Evolutionary conservation across 2,329 filamentous ascomycete species (phyloP).

Genomic region (Colletotrichum sp.): DNA sequence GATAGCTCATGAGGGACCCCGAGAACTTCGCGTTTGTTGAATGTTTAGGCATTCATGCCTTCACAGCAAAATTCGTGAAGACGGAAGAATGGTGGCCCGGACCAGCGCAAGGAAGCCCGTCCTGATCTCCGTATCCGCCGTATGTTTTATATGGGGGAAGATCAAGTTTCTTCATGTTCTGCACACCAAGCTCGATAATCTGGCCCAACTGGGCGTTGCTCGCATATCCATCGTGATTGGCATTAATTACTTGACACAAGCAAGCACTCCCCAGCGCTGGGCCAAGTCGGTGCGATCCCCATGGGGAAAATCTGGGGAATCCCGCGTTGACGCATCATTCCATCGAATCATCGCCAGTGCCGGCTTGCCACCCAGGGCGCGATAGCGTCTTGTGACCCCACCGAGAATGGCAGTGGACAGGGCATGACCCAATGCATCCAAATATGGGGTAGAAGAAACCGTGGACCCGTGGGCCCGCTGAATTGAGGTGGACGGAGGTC

Average conservation of each 20-base stretch:
- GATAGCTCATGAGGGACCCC: background rate
- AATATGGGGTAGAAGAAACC: background rate
- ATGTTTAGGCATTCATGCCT: background rate
- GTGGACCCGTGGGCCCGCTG: background rate
- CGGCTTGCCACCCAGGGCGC: background rate
- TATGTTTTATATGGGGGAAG: background rate
- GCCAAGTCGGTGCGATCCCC: background rate
- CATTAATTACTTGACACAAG: background rate
- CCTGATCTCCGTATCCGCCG: background rate
- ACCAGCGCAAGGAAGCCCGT: background rate
- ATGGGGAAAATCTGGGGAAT: background rate
- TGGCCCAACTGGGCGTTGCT: background rate
- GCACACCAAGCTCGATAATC: background rate
- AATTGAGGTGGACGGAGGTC: background rate
- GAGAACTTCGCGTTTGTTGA: background rate
- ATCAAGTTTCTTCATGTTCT: background rate
- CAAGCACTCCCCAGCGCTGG: background rate
- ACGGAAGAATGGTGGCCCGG: background rate
- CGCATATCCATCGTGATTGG: background rate
- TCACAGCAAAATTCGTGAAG: background rate
- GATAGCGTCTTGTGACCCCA: slow-evolving; percentile 4
- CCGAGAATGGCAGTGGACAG: background rate
- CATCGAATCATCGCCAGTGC: background rate
- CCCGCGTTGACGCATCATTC: background rate
- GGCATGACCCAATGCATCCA: background rate